These are phyloP conservation scores for Alternaria sp. DNA, from an alignment of 2,329 filamentous ascomycete species.

Conservation along the genomic window DNA sequence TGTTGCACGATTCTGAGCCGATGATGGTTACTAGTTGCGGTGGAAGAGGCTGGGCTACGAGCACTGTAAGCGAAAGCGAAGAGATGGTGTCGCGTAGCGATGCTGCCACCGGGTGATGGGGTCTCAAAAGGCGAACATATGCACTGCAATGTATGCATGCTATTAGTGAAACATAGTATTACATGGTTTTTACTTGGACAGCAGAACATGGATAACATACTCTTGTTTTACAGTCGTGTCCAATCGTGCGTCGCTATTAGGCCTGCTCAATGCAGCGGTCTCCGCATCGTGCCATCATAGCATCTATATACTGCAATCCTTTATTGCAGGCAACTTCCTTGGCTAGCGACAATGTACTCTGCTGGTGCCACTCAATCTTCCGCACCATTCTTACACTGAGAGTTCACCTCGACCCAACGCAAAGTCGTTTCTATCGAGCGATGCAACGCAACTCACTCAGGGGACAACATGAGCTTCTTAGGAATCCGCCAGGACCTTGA, in stretches of 20 bases:
- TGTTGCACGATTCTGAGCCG: too few species aligned
- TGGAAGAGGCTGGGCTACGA: neutral
- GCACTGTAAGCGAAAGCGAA: neutral
- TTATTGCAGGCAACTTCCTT: rapidly evolving
- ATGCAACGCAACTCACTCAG: neutral
- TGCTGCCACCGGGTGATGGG: neutral
- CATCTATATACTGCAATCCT: rapidly evolving
- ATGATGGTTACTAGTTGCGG: too few species aligned
- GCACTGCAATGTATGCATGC: neutral
- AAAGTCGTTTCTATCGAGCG: neutral
- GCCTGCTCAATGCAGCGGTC: neutral
- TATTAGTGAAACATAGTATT: neutral
- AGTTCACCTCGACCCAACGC: neutral
- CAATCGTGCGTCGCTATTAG: neutral
- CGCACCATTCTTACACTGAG: neutral
- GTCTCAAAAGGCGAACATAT: neutral
- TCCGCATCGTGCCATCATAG: neutral
- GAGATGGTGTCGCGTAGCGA: neutral
- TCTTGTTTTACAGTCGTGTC: neutral
- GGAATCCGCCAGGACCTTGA: neutral
- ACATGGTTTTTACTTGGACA: neutral
- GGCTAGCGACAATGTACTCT: neutral
- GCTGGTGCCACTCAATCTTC: neutral
- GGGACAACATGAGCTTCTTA: neutral
- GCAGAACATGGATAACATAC: neutral